These are phyloP conservation scores for Salvia sclarea DNA, from an alignment of 305 asterid genomes.

Conservation along the genomic window DNA sequence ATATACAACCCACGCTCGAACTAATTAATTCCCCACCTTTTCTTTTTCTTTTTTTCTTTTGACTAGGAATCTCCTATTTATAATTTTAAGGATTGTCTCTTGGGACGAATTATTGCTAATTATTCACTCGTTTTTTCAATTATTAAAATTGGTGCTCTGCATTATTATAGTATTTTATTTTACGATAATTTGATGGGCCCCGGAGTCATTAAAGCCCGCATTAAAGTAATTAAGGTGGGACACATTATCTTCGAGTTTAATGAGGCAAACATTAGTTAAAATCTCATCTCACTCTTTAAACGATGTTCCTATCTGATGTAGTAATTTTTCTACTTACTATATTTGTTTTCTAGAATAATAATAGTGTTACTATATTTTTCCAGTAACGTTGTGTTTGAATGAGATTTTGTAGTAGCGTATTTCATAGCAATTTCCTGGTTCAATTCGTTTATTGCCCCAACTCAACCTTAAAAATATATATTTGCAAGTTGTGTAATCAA, in stretches of 20 bases:
- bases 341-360: too few relatives aligned
- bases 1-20: slow-evolving; percentile 12
- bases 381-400: too few relatives aligned
- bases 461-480: too few relatives aligned
- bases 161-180: neutral
- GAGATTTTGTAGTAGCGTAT: too few relatives aligned
- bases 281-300: neutral
- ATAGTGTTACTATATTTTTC: too few relatives aligned
- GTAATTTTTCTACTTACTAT: too few relatives aligned
- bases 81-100: neutral
- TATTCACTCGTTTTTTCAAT: neutral
- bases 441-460: too few relatives aligned
- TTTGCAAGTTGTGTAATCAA: too few relatives aligned
- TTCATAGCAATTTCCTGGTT: too few relatives aligned
- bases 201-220: neutral
- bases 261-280: neutral
- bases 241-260: neutral
- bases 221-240: neutral
- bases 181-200: neutral
- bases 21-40: neutral
- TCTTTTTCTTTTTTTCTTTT: neutral
- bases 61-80: neutral
- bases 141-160: neutral
- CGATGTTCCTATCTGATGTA: too few relatives aligned
- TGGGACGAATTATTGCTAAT: neutral